phyloP scores from a whole-genome alignment of 1,284 basidiomycete species.

The Ceratobasidium papillatum region DNA sequence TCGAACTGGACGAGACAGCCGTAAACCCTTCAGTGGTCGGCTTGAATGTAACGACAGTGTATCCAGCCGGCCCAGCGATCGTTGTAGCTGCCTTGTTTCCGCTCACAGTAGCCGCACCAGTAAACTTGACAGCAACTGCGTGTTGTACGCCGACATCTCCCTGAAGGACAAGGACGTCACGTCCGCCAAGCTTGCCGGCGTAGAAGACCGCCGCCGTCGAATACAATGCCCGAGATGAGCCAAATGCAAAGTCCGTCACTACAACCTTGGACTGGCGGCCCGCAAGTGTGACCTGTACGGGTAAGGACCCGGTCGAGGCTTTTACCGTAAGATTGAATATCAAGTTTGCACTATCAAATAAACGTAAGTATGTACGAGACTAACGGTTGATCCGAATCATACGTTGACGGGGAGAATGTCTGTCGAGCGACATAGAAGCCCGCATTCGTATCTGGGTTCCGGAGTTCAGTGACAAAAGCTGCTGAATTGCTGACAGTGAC shows the following conservation, averaged over 20 bases:
- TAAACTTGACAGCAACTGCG: conserved; percentile 62
- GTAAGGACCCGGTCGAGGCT: conserved; percentile 40
- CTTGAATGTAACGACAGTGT: conserved; percentile 37
- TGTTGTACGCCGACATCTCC: conserved; percentile 66
- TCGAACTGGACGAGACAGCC: conserved; percentile 13
- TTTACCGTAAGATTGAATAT: conserved; percentile 49
- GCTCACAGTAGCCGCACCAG: conserved; percentile 51
- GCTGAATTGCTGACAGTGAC: conserved; percentile 60
- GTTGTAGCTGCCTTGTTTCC: conserved; percentile 23
- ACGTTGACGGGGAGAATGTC: conserved; percentile 70
- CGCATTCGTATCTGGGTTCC: conserved; percentile 69
- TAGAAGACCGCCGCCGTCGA: conserved; percentile 68
- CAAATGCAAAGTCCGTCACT: conserved; percentile 53
- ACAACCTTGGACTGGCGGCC: conserved; percentile 47
- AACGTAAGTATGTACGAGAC: not conserved
- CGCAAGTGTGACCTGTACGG: conserved; percentile 58
- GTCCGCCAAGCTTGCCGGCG: conserved; percentile 68
- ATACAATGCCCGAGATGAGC: conserved; percentile 50
- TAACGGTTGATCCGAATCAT: conserved; percentile 46
- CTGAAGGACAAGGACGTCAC: conserved; percentile 74
- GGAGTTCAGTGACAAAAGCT: conserved; percentile 67
- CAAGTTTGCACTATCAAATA: conserved; percentile 15
- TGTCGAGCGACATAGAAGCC: conserved; percentile 78
- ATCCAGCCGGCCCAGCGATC: conserved; percentile 11
- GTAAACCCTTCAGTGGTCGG: conserved; percentile 33